Percentiles rank a stretch among this genome's conserved stretches.
Evolutionary conservation across 1,284 basidiomycete genomes (phyloP).

Genomic region (Rhodotorula mucilaginosa): DNA sequence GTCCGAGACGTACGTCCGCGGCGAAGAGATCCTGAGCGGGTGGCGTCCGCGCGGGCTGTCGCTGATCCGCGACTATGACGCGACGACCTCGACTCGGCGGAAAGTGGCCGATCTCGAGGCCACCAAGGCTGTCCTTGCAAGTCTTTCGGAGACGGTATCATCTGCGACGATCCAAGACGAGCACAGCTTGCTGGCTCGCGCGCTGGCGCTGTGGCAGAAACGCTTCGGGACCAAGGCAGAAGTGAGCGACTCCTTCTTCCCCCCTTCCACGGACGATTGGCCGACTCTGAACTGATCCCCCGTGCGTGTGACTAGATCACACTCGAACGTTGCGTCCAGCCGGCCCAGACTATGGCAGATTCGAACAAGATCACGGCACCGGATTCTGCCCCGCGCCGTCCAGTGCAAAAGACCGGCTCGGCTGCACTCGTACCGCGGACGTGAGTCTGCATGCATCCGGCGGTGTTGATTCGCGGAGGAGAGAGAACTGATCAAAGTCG

Average conservation of each 20-base stretch:
- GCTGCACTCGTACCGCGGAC: conserved; percentile 68
- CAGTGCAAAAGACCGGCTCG: conserved; percentile 64
- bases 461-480: background rate
- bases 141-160: conserved; percentile 50
- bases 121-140: conserved; percentile 68
- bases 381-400: conserved; percentile 46
- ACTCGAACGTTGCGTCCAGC: too few species aligned
- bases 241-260: conserved; percentile 53
- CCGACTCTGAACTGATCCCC: too few species aligned
- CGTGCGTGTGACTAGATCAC: too few species aligned
- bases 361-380: too few species aligned
- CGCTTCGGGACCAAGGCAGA: conserved; percentile 70
- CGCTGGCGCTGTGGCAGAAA: conserved; percentile 75
- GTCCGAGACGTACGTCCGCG: conserved; percentile 84
- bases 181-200: conserved; percentile 63
- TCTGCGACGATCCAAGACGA: conserved; percentile 1
- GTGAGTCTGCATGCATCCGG: conserved; percentile 52
- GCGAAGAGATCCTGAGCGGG: conserved; percentile 74
- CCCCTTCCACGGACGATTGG: too few species aligned
- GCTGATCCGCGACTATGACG: conserved; percentile 78
- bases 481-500: conserved; percentile 10
- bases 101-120: conserved; percentile 84
- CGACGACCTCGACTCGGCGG: conserved; percentile 66
- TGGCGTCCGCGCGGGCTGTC: conserved; percentile 88
- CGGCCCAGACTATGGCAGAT: too few species aligned